phyloP scores from a whole-genome alignment of 805 yeast genomes.

The Lipomyces japonicus region DNA sequence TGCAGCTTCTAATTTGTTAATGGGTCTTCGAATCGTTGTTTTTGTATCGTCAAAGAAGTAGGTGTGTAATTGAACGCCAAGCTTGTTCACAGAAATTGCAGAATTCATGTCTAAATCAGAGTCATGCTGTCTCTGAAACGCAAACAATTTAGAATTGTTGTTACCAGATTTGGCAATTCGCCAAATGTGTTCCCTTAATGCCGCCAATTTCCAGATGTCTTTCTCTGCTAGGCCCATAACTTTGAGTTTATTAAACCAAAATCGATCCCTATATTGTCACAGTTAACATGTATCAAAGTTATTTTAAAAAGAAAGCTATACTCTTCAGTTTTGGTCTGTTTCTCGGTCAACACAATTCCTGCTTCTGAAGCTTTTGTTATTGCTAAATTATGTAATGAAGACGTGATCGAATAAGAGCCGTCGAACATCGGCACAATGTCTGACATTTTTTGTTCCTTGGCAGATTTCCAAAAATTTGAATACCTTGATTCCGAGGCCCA shows the following conservation, averaged over 20 bases:
- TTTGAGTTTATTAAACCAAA: conserved; percentile 68
- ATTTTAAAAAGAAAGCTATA: conserved; percentile 2
- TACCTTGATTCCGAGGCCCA: conserved; percentile 70
- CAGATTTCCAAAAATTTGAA: conserved; percentile 74
- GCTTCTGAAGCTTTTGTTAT: conserved; percentile 13
- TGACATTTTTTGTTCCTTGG: conserved; percentile 26
- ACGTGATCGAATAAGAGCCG: conserved; percentile 22
- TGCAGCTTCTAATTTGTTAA: conserved; percentile 7
- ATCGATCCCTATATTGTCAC: conserved; percentile 50
- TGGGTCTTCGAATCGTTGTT: conserved; percentile 14
- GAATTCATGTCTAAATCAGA: conserved; percentile 7
- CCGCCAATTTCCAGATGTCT: conserved; percentile 80
- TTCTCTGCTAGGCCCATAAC: conserved; percentile 68
- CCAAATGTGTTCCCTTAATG: conserved; percentile 62
- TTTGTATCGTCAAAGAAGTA: conserved; percentile 28
- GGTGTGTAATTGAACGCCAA: conserved; percentile 23
- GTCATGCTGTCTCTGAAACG: background rate
- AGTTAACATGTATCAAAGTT: background rate
- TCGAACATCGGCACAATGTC: conserved; percentile 26
- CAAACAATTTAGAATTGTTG: conserved; percentile 5
- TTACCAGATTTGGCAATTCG: conserved; percentile 44
- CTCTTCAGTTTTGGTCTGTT: conserved; percentile 19
- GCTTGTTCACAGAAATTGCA: conserved; percentile 16
- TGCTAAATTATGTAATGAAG: conserved; percentile 20
- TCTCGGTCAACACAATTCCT: conserved; percentile 13